A percentile compares a stretch with the other conserved stretches of the same genome.
Conservation (phyloP, 2,329 filamentous ascomycete species). For the Trichothecium sympodiale region DNA sequence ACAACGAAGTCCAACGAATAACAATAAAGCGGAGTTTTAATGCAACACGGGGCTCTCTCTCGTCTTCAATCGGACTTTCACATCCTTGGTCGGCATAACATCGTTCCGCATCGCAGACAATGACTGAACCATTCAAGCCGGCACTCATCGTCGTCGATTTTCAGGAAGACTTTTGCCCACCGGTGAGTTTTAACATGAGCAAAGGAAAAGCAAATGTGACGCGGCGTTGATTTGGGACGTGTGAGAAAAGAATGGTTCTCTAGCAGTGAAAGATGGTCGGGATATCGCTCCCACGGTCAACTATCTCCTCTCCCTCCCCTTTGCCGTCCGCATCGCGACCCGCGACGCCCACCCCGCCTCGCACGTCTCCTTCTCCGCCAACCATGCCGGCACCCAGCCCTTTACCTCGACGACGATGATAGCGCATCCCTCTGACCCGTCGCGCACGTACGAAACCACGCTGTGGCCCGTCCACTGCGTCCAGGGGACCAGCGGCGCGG, state of each 20-base stretch:
- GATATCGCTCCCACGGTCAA: constrained; percentile 63
- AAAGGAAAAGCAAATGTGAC: no score
- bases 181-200: constrained; percentile 42
- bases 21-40: no score
- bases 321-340: constrained; percentile 69
- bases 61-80: no score
- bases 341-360: constrained; percentile 78
- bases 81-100: no score
- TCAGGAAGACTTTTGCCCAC: constrained; percentile 91
- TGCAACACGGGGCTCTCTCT: no score
- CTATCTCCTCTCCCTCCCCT: constrained; percentile 58
- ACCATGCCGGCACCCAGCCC: constrained; percentile 55
- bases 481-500: constrained; percentile 59
- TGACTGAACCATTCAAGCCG: constrained; percentile 25
- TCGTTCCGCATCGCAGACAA: constrained; percentile 4
- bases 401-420: constrained; percentile 58
- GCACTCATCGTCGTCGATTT: constrained; percentile 69
- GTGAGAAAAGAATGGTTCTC: no score
- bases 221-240: no score
- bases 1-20: no score
- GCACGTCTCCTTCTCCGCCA: constrained; percentile 82
- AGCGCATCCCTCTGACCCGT: constrained; percentile 51
- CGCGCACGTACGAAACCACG: constrained; percentile 52
- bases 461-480: constrained; percentile 93
- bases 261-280: constrained; percentile 68